phyloP scores from a whole-genome alignment of 129 eudicot genomes.

The Calendula officinalis region DNA sequence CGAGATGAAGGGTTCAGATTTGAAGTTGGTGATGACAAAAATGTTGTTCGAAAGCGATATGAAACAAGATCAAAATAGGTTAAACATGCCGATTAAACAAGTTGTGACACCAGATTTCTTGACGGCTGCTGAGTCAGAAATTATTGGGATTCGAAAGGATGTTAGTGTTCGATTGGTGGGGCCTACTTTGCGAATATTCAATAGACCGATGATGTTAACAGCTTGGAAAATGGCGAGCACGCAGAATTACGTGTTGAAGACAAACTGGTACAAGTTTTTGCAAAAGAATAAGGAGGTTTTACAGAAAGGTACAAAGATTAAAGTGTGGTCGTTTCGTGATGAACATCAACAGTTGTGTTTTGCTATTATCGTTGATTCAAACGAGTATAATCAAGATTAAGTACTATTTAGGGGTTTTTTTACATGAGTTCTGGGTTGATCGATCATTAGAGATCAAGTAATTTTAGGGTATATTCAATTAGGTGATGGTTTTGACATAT shows the following conservation, averaged over 20 bases:
- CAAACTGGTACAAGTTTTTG: neutral
- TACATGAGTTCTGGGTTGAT: too few species aligned
- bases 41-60: neutral
- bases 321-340: neutral
- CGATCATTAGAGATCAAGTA: too few species aligned
- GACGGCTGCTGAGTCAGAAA: neutral
- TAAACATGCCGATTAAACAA: neutral
- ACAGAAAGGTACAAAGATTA: neutral
- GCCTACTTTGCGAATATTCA: neutral
- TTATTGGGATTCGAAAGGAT: neutral
- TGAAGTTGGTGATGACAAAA: neutral
- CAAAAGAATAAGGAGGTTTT: neutral
- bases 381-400: neutral
- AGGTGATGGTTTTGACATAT: too few species aligned
- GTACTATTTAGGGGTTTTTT: too few species aligned
- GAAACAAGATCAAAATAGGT: neutral
- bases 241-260: neutral
- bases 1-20: neutral
- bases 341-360: neutral
- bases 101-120: neutral
- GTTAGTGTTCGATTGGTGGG: neutral
- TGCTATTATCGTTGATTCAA: neutral
- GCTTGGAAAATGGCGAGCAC: neutral
- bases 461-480: too few species aligned
- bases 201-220: neutral